These are phyloP conservation scores for Botryotinia narcissicola DNA, from an alignment of 2,329 filamentous ascomycete genomes.

Conservation along the genomic window DNA sequence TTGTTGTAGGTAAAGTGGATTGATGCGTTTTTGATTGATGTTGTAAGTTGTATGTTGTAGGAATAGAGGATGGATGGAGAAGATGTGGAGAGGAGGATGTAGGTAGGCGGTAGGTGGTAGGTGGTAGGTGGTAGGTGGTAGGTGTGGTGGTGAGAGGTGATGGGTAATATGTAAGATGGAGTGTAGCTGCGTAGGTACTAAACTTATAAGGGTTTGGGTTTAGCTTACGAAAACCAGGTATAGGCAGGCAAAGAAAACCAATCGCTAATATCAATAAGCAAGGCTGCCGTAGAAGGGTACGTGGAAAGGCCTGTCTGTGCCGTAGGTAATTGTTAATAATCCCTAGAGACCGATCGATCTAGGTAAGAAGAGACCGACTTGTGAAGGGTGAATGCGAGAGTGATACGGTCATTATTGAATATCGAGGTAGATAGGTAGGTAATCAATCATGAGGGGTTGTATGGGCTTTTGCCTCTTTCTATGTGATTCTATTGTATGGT, in stretches of 20 bases:
- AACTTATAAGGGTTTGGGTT: background rate
- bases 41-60: background rate
- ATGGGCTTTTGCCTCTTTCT: background rate
- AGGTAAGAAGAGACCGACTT: too few species aligned
- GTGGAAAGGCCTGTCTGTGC: background rate
- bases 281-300: constrained; percentile 7
- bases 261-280: background rate
- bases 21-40: background rate
- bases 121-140: background rate
- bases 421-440: background rate
- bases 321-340: background rate
- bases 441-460: background rate
- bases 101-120: too few species aligned
- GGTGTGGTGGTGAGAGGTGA: too few species aligned
- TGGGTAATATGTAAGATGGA: background rate
- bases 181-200: background rate
- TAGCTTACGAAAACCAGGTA: background rate
- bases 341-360: too few species aligned
- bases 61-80: constrained; percentile 4
- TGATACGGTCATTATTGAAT: background rate
- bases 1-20: background rate
- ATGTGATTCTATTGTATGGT: background rate
- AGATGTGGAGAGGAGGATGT: background rate
- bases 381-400: background rate
- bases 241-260: background rate